Evolutionary conservation across 441 rosid genomes (phyloP).

Genomic region (Gossypium lobatum): DNA sequence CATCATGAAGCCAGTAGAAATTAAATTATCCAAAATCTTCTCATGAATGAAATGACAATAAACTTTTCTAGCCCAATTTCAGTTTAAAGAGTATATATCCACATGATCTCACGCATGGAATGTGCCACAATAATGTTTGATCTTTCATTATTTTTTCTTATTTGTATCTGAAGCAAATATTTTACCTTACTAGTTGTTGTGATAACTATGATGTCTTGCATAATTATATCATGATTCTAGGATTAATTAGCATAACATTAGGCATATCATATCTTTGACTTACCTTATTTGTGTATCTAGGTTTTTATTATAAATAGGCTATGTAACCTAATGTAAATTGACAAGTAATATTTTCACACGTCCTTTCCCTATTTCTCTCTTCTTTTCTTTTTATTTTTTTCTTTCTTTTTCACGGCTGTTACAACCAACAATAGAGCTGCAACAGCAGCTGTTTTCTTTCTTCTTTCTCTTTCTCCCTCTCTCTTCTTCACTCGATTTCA

Average conservation of each 20-base stretch:
- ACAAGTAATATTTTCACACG: no score
- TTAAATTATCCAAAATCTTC: neutral
- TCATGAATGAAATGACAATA: neutral
- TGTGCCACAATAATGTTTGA: neutral
- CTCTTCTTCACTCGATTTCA: no score
- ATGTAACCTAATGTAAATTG: no score
- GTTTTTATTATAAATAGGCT: no score
- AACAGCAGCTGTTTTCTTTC: no score
- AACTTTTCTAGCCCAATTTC: neutral
- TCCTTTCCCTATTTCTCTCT: no score
- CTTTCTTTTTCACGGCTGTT: no score
- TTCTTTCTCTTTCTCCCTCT: no score
- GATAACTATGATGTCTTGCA: neutral
- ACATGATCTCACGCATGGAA: neutral
- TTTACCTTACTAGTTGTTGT: neutral
- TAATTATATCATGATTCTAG: neutral
- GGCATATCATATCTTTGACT: neutral
- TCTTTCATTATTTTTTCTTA: neutral
- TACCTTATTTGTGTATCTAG: no score
- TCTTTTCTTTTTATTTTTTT: no score
- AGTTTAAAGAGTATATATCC: neutral
- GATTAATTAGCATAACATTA: neutral
- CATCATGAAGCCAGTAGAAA: neutral
- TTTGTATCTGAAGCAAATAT: neutral
- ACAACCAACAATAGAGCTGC: no score